These are phyloP conservation scores for Didymella segeticola DNA, from an alignment of 2,329 filamentous ascomycete species.

Conservation along the genomic window DNA sequence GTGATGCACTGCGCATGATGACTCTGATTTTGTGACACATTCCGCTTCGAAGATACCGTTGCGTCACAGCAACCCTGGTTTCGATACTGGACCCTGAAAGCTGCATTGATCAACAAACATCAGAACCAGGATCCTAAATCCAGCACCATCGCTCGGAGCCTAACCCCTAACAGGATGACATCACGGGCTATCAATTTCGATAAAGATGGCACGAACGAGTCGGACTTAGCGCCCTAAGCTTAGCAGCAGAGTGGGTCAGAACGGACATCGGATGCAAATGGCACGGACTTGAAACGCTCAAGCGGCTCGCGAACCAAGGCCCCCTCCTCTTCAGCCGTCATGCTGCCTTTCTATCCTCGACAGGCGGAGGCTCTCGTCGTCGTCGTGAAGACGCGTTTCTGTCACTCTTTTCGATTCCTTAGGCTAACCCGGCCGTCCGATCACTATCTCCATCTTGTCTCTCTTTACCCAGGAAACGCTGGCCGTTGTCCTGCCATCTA, in stretches of 20 bases:
- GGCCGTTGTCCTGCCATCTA: constrained; percentile 13
- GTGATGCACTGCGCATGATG: constrained; percentile 7
- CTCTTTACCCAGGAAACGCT: constrained; percentile 14
- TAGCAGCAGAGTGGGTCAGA: constrained; percentile 11
- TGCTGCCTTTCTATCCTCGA: constrained; percentile 25
- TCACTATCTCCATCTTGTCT: constrained; percentile 22
- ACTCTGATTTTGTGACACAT: constrained; percentile 17
- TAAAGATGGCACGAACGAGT: constrained; percentile 9
- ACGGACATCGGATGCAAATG: constrained; percentile 18
- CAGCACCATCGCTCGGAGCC: constrained; percentile 2
- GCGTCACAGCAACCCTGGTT: constrained; percentile 3
- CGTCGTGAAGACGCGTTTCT: constrained; percentile 31
- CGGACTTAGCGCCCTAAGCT: constrained; percentile 14
- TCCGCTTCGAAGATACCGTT: constrained; percentile 7
- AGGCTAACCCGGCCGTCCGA: constrained; percentile 39
- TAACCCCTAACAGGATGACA: constrained; percentile 19
- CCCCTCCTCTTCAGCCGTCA: constrained; percentile 15
- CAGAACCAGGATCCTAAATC: constrained; percentile 6
- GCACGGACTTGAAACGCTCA: constrained; percentile 21
- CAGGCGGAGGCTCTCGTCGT: constrained; percentile 41
- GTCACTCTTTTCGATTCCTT: constrained; percentile 43
- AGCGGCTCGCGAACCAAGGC: constrained; percentile 15
- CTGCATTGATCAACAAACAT: neutral
- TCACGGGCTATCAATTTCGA: constrained; percentile 13
- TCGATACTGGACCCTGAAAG: constrained; percentile 1